Evolutionary conservation across 1,284 basidiomycete species (phyloP).

Genomic region (Cryptococcus sp.): DNA sequence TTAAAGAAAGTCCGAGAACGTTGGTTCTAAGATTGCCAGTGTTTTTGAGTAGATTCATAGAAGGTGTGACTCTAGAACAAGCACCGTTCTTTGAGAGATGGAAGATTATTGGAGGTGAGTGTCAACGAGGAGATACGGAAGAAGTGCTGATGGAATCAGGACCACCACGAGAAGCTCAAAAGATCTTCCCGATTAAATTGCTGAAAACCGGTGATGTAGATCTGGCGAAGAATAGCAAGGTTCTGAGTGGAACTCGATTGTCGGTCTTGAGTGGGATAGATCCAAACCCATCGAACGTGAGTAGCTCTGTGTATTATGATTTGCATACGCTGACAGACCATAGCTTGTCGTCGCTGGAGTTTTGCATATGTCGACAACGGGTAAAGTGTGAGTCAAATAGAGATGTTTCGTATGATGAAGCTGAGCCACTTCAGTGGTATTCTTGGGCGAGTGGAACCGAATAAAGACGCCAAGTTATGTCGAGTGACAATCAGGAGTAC

Average conservation of each 20-base stretch:
- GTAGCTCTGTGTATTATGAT: slow-evolving; percentile 1
- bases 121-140: background rate
- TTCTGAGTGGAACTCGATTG: slow-evolving; percentile 71
- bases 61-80: slow-evolving; percentile 77
- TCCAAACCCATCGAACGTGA: slow-evolving; percentile 62
- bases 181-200: slow-evolving; percentile 74
- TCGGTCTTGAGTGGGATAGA: slow-evolving; percentile 75
- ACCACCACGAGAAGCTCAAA: slow-evolving; percentile 84
- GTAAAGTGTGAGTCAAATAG: slow-evolving; percentile 62
- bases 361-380: slow-evolving; percentile 75
- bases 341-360: slow-evolving; percentile 91
- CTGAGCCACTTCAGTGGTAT: slow-evolving; percentile 57
- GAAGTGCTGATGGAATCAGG: slow-evolving; percentile 14
- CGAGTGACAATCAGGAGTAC: slow-evolving; percentile 92
- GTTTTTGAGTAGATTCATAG: slow-evolving; percentile 85
- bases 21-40: slow-evolving; percentile 81
- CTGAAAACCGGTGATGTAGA: slow-evolving; percentile 68
- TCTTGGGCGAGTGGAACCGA: slow-evolving; percentile 86
- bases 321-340: slow-evolving; percentile 1
- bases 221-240: slow-evolving; percentile 63
- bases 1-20: slow-evolving; percentile 85
- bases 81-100: slow-evolving; percentile 95
- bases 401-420: background rate
- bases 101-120: slow-evolving; percentile 85
- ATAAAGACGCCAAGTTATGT: slow-evolving; percentile 88